Base-by-base conservation (phyloP, 2,329 filamentous ascomycete genomes). In the Thermomyces lanuginosus region DNA sequence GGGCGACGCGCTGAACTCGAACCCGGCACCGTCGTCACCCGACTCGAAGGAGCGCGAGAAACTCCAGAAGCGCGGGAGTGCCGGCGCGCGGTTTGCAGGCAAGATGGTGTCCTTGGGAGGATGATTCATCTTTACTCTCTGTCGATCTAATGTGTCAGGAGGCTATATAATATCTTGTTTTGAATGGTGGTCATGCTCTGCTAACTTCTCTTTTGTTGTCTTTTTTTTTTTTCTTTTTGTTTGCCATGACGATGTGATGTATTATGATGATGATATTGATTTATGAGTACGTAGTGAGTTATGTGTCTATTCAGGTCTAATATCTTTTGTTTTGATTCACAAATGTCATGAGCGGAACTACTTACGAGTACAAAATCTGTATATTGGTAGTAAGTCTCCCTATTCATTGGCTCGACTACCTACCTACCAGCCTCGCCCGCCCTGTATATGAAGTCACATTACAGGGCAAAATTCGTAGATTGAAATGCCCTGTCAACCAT, bases 61-160 rank as follows among this genome's bases (percentile, higher is more conserved):
- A 34, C 51, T 86, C 33, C 76, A 82, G 50, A 89, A 89, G 58
- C 66, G 79, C 34, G 72, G 80, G 35, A 83, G 78, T 46, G 78
- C 75, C 14, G 78, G 78, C 24, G 78, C 78, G 24, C 64, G 76
- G 39, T 63, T 86, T 45, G 54, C 58, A 2, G 57, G 56, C 10
- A 61, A 60, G 34, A 55, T 60, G 22, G 48, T 55, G 22, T 56
- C 56, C 16, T 41, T 60, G 19, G 52, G 49, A 13, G 54, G 50
- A 52, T 52, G 16, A 26, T 26, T 12, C 4, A 26, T 26, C 11
- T 19, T n/a, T n/a, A 15, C 19, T n/a, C n/a, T n/a, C n/a, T n/a
- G n/a, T n/a, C n/a, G n/a, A n/a, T 7, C 11, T 24, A 7, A 16
- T 24, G 13, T 24, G 12, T 16, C 17, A 16, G 11, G 17, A 10